Evolutionary conservation across 345 rosid genomes (phyloP).

Genomic region (Lepidium didymum): DNA sequence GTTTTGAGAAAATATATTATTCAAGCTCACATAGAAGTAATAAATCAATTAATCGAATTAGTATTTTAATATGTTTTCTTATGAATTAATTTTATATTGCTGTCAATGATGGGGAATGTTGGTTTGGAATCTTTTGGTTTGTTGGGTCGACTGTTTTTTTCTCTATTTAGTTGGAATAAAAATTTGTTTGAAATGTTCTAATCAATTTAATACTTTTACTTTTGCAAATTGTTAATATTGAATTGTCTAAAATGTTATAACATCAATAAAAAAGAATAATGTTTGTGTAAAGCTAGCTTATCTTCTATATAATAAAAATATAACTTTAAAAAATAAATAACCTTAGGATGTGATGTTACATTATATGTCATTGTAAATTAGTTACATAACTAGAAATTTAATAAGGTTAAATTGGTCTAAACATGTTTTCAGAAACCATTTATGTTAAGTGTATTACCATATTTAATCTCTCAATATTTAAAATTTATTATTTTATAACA

Average conservation of each 20-base stretch:
- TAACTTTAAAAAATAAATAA: no score
- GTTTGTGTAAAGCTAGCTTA: background rate
- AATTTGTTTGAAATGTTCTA: conserved; percentile 20
- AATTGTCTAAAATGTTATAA: background rate
- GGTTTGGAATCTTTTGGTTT: conserved; percentile 26
- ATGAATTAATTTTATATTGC: background rate
- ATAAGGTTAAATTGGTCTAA: no score
- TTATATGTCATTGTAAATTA: no score
- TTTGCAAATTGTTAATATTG: background rate
- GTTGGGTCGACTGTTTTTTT: conserved; percentile 17
- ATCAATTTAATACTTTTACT: background rate
- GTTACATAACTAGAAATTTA: no score
- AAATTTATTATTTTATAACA: no score
- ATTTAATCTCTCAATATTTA: no score
- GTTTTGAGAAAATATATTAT: background rate
- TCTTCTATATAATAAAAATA: no score
- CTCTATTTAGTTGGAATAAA: conserved; percentile 13
- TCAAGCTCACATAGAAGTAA: background rate
- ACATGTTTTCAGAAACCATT: no score
- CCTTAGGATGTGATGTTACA: no score
- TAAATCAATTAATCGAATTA: background rate
- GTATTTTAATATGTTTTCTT: background rate
- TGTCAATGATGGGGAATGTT: conserved; percentile 30
- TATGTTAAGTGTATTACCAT: no score
- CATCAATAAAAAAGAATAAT: background rate